phyloP scores from a whole-genome alignment of 352 stramenopile genomes.

The Achlya hypogyna region DNA sequence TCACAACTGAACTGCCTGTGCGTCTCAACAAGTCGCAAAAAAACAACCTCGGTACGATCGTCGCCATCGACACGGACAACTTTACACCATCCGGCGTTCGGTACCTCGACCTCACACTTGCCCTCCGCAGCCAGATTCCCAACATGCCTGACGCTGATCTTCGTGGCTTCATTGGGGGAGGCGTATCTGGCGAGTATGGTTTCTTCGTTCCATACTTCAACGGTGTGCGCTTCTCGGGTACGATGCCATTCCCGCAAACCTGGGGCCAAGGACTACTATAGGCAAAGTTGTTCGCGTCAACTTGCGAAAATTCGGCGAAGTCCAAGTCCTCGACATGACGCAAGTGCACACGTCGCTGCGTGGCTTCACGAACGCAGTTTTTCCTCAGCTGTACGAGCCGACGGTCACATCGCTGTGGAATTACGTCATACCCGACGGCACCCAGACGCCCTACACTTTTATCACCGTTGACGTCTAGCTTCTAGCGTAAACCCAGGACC shows the following conservation, averaged over 20 bases:
- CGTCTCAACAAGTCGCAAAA: slow-evolving; percentile 19
- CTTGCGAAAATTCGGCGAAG: slow-evolving; percentile 66
- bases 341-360: slow-evolving; percentile 34
- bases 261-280: neutral
- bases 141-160: slow-evolving; percentile 48
- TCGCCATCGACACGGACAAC: slow-evolving; percentile 55
- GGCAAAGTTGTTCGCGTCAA: slow-evolving; percentile 71
- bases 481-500: neutral
- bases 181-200: slow-evolving; percentile 68
- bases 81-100: slow-evolving; percentile 41
- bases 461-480: slow-evolving; percentile 2
- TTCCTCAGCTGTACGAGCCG: slow-evolving; percentile 36
- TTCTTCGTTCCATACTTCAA: slow-evolving; percentile 77
- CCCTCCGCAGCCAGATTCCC: slow-evolving; percentile 55
- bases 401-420: slow-evolving; percentile 29
- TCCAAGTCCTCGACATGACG: slow-evolving; percentile 60
- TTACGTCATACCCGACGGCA: slow-evolving; percentile 10
- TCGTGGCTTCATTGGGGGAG: slow-evolving; percentile 52
- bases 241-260: neutral
- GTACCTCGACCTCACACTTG: slow-evolving; percentile 43
- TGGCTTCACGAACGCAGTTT: slow-evolving; percentile 42
- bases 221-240: slow-evolving; percentile 41
- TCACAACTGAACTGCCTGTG: neutral
- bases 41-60: slow-evolving; percentile 54
- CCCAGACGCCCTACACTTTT: slow-evolving; percentile 1